A percentile compares a stretch with the other conserved stretches of the same genome.
Conservation (phyloP, 2,329 filamentous ascomycete genomes). For the Venturia aucupariae region DNA sequence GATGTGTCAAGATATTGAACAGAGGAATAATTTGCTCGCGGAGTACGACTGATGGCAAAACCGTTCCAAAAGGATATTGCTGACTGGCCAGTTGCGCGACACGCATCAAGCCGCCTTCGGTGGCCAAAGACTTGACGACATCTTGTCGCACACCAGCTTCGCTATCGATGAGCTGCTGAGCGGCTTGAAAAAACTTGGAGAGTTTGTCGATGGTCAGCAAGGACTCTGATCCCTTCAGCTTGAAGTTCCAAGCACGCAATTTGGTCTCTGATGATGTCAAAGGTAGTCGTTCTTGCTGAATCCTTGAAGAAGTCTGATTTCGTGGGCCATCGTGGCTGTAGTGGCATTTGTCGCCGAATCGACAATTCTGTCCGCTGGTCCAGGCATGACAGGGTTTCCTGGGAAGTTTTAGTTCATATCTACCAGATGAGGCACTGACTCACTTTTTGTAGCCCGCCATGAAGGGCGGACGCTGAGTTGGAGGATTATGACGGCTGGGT, state of each 20-base stretch:
- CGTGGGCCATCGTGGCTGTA: background rate
- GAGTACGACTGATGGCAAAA: background rate
- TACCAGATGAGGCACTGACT: background rate
- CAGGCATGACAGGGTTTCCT: background rate
- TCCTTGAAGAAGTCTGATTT: background rate
- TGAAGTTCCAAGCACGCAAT: background rate
- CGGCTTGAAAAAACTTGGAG: background rate
- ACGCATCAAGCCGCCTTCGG: background rate
- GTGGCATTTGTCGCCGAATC: background rate
- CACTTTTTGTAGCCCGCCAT: background rate
- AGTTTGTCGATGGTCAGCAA: conserved; percentile 1
- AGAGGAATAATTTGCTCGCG: background rate
- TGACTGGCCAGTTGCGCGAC: background rate
- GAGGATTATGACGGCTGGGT: background rate
- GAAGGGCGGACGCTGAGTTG: background rate
- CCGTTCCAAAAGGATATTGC: background rate
- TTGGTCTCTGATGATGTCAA: background rate
- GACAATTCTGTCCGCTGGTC: background rate
- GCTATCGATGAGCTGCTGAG: background rate
- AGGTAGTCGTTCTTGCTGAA: background rate
- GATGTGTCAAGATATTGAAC: conserved; percentile 8
- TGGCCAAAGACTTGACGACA: background rate
- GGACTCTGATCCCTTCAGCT: background rate
- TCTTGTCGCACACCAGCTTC: background rate
- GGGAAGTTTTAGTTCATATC: background rate